Base-by-base conservation (phyloP, 1,284 basidiomycete species). In the Trametes sp. region DNA sequence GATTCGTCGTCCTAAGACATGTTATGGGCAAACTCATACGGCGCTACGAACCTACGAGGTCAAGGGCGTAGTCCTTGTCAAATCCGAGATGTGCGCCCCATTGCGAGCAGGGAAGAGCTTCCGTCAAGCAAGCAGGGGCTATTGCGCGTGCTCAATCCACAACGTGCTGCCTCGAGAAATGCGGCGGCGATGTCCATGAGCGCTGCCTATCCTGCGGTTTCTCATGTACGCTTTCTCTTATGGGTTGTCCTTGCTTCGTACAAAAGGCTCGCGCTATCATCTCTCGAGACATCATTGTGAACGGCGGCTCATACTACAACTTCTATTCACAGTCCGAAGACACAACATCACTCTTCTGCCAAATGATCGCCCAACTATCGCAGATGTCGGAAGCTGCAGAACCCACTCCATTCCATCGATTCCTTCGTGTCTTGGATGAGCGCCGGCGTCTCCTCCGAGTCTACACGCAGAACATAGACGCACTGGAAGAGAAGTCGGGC, bases 391-490 rank as follows among this genome's bases (percentile, higher is more conserved):
- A 86, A 59, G 80, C 83, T 2, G 94, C 95, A 10, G 71, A 83
- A 63, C 95, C 96, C 0, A 96, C 96, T 3, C 79, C 88, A 1
- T 98, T 98, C 69, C 96, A 98, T 73, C 77, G 81, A 8, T 81
- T 93, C 28, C 85, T 98, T 26, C 89, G 89, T 45, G 73, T 82
- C 14, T 85, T 98, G 24, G 94, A 98, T 71, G 81, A 88, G 59
- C 83, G 90, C 50, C 91, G 93, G 2, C 85, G 87, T 51, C 85
- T 98, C 1, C 83, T 96, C 46, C 85, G 96, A 29, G 93, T 96
- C 4, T 98, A 98, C 76, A 97, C 96, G 0, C 96, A 98, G 79
- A 96, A 97, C 77, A 96, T 98, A 64, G 95, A 98, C 73, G 90
- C 89, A 16, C 87, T 98, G 54, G 95, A 98, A 74, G 82, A 82